Base-by-base conservation (phyloP, 2,329 filamentous ascomycete species). In the Trichoderma lentiforme region DNA sequence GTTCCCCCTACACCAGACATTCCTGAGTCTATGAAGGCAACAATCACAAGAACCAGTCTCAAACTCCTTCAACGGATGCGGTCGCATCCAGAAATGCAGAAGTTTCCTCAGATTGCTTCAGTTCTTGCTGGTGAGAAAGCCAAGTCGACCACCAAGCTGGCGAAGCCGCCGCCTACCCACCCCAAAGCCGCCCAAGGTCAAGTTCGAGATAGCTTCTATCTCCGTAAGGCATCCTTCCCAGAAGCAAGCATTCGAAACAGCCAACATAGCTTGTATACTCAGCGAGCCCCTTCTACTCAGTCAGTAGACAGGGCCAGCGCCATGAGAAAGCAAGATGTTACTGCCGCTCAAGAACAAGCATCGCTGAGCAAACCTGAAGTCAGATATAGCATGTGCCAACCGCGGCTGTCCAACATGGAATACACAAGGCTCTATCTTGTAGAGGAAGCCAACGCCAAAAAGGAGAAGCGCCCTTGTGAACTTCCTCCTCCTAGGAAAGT, bases 381-480 rank as follows among this genome's bases (percentile, higher is more conserved):
- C 28, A 53, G 32, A 26, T 75, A 72, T 58, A 51, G 8, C 18
- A 71, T 82, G 24, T 73, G 64, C 5, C 68, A 73, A 24, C 80
- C 81, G 0, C 78, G 81, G 0, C 63, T 84, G 4, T 83, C 82
- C 1, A 81, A 81, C 1, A 82, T 84, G 81, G 82, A 84, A 57
- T 83, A 83, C 62, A 71, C 77, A 9, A 78, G 82, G 8, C 74
- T 78, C 6, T 82, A 80, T 61, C 75, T 82, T 39, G 72, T 84
- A 3, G 79, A 82, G 60, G 78, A 81, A 57, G 76, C 79, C 6
- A 71, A 73, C 15, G 76, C 79, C 14, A 75, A 77, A 18, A 76
- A 73, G 24, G 76, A 81, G 12, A 69, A 73, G 9, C 73, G 76
- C 6, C 53, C 73, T 2, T 81, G 79, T 60, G 75, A 77, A 24